Conservation (phyloP, 2,329 filamentous ascomycete species). For the Ophiostoma novo-ulmi region DNA sequence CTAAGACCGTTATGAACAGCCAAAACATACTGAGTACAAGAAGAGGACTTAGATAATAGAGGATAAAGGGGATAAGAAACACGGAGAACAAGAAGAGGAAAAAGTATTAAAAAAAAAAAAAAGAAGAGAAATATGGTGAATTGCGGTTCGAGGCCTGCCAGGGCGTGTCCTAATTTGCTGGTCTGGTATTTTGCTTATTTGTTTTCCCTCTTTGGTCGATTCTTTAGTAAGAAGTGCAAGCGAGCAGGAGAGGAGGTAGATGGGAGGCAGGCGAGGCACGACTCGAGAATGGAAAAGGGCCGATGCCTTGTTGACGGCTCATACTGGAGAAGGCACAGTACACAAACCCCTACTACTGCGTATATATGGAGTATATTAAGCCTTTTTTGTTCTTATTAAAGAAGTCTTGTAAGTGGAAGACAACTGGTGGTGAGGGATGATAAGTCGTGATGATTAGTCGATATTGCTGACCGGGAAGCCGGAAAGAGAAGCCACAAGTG, state of each 20-base stretch:
- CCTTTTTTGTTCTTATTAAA: neutral
- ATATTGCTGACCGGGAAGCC: slow-evolving; percentile 6
- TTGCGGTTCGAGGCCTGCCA: neutral
- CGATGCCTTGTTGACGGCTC: slow-evolving; percentile 15
- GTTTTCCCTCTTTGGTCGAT: neutral
- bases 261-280: slow-evolving; percentile 1
- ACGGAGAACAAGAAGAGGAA: slow-evolving; percentile 3
- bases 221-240: neutral
- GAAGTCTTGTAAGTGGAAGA: neutral
- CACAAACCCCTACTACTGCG: neutral
- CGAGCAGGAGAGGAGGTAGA: neutral
- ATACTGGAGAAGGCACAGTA: neutral
- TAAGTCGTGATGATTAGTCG: slow-evolving; percentile 13
- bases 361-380: neutral
- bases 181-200: neutral
- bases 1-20: slow-evolving; percentile 9
- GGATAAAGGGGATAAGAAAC: neutral
- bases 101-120: neutral
- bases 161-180: neutral
- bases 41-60: slow-evolving; percentile 6
- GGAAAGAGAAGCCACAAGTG: neutral
- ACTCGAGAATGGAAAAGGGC: slow-evolving; percentile 13
- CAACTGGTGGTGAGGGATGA: neutral
- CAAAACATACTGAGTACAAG: neutral
- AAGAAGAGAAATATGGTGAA: neutral